A percentile compares a stretch with the other conserved stretches of the same genome.
Conservation (phyloP, 2,329 filamentous ascomycete genomes). For the Cryphonectria radicalis region DNA sequence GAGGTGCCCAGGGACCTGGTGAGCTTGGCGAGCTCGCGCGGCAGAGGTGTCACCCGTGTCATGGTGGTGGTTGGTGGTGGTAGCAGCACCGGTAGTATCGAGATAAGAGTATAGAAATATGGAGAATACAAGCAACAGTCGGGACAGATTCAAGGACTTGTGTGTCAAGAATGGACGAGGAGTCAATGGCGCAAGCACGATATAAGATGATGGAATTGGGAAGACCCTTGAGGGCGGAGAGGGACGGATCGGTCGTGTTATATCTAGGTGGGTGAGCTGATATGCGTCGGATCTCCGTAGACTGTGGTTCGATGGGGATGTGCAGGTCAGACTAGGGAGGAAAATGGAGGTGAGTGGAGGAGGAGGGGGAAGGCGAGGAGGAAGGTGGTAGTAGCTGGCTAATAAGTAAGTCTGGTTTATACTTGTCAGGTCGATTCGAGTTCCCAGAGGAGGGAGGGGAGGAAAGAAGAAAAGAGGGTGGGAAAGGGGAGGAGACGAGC, state of each 20-base stretch:
- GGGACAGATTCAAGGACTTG: neutral
- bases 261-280: slow-evolving; percentile 18
- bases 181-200: slow-evolving; percentile 10
- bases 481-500: neutral
- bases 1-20: slow-evolving; percentile 50
- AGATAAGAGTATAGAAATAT: slow-evolving; percentile 4
- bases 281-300: slow-evolving; percentile 2
- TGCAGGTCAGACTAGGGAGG: neutral
- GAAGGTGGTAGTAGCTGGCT: slow-evolving; percentile 17
- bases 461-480: slow-evolving; percentile 4
- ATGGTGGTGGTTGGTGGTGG: slow-evolving; percentile 43
- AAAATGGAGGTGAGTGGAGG: slow-evolving; percentile 15
- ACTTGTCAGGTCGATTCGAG: neutral
- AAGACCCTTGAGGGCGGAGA: neutral
- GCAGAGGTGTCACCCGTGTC: slow-evolving; percentile 55
- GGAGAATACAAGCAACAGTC: too few species aligned
- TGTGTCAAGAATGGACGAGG: neutral
- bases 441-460: neutral
- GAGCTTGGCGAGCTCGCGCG: slow-evolving; percentile 47
- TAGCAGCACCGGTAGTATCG: neutral
- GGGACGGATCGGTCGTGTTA: neutral
- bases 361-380: neutral
- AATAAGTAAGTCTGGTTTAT: neutral
- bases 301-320: slow-evolving; percentile 19
- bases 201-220: slow-evolving; percentile 11